Base-by-base conservation (phyloP, 352 stramenopile genomes). In the Pythium utonaiense region DNA sequence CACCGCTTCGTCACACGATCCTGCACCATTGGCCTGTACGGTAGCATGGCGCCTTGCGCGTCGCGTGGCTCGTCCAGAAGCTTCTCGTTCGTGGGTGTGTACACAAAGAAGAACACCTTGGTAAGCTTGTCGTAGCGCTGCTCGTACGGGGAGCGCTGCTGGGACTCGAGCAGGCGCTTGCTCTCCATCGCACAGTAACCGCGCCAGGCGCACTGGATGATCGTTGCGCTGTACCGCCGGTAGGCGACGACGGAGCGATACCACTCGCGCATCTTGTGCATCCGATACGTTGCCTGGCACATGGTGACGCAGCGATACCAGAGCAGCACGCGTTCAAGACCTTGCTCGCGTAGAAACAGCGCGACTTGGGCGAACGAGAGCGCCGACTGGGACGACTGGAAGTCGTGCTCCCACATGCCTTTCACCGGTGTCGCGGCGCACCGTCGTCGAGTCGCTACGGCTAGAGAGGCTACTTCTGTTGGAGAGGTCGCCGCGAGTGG, bases 121-220 rank as follows among this genome's bases (percentile, higher is more conserved):
- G 74, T 83, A 38, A 65, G 55, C 49, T 77, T 71, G 52, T 91
- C 83, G 40, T 75, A 75, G 21, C 74, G 66, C 64, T 93, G 78
- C 31, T 92, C 81, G 54, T 90, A 95, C 48, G 75, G 66, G 10
- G 81, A 85, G 24, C 67, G 67, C 56, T 85, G 80, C 67, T 95
- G 80, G 53, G 71, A 82, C 25, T 76, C 60, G 17, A 90, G 67
- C 14, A 84, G 56, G 1, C 70, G 64, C 21, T 66, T 65, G 14
- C 60, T 7, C 49, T 79, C 75, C 4, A 73, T 60, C 14, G 77
- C 85, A 14, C 48, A 57, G 21, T 64, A 62, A 1, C 68, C 69
- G 9, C 81, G 69, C 74, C 77, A 91, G 27, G 71, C 70, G 33
- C 85, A 81, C 52, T 93, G 85, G 19, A 92, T 69, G n/a, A 59